Base-by-base conservation (phyloP, 2,329 filamentous ascomycete genomes). In the Fusarium redolens region DNA sequence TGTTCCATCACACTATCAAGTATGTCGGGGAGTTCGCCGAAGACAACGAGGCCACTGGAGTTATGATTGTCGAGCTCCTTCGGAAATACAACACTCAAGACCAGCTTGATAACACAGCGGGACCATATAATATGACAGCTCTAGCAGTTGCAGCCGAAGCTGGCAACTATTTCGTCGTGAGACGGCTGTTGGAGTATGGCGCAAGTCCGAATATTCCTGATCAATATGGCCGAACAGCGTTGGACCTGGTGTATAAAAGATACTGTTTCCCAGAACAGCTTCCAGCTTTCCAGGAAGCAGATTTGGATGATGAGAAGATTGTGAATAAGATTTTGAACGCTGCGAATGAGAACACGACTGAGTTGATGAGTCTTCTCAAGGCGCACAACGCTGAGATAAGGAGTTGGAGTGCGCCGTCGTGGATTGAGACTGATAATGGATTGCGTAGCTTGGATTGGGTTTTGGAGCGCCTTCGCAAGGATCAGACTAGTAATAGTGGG, bases 291-390 rank as follows among this genome's bases (percentile, higher is more conserved):
- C n/a, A 25, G 13, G 31, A 47, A 15, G 52, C 18, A 25, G 41
- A 62, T 40, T 3, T 17, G 18, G 30, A n/a, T 3, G 59, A 58
- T 47, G 59, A 47, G 33, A 25, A 38, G 17, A 11, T 17, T 6
- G 25, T 62, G 4, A 18, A n/a, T 12, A 59, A 18, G 40, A 18
- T 59, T 7, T 4, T 62, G 13, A 45, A 17, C 2, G 59, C 41
- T 17, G 40, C 37, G 5, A 62, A 62, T 38, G 59, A 62, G 25
- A 62, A 62, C 13, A 62, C 59, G n/a, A 18, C 25, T 5, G 51
- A 62, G 51, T 10, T 45, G 17, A 13, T 43, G 25, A 35, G 25
- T 25, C 51, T 62, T 25, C 59, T 62, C 1, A 38, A 44, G 10
- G 17, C 41, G 1, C 7, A 25, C 13, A 33, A 57, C 1, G 51